A percentile compares a stretch with the other conserved stretches of the same genome.
Conservation (phyloP, 2,329 filamentous ascomycete species). For the Fusarium virguliforme region DNA sequence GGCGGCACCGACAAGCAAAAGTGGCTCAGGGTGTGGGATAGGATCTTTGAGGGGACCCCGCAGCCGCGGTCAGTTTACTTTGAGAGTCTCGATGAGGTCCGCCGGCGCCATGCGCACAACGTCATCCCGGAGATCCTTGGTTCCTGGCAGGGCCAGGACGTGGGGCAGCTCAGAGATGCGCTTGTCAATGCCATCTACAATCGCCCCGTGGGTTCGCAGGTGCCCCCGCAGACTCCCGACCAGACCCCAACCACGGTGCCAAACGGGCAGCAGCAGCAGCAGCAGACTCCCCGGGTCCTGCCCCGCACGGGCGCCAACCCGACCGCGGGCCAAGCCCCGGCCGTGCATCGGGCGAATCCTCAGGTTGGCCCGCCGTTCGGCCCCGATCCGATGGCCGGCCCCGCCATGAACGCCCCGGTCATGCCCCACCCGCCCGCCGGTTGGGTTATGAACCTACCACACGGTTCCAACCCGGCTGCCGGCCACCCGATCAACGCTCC, state of each 20-base stretch:
- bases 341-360: too few species aligned
- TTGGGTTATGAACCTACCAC: not conserved
- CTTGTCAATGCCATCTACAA: not conserved
- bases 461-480: not conserved
- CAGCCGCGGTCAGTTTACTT: not conserved
- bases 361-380: too few species aligned
- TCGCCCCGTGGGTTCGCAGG: not conserved
- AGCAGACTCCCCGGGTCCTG: not conserved
- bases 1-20: not conserved
- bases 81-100: conserved; percentile 1
- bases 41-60: not conserved
- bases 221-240: not conserved
- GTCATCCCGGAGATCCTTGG: not conserved
- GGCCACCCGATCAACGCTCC: not conserved
- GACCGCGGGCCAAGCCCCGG: not conserved
- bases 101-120: not conserved
- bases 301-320: not conserved
- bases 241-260: too few species aligned
- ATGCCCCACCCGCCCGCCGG: not conserved
- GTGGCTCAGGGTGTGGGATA: not conserved
- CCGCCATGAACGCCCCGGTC: not conserved
- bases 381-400: not conserved
- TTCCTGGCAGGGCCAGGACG: not conserved
- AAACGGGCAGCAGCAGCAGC: too few species aligned
- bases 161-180: not conserved